Conservation (phyloP, 225 moss, liverwort and hornwort genomes). For the Bryoerythrophyllum caledonicum region DNA sequence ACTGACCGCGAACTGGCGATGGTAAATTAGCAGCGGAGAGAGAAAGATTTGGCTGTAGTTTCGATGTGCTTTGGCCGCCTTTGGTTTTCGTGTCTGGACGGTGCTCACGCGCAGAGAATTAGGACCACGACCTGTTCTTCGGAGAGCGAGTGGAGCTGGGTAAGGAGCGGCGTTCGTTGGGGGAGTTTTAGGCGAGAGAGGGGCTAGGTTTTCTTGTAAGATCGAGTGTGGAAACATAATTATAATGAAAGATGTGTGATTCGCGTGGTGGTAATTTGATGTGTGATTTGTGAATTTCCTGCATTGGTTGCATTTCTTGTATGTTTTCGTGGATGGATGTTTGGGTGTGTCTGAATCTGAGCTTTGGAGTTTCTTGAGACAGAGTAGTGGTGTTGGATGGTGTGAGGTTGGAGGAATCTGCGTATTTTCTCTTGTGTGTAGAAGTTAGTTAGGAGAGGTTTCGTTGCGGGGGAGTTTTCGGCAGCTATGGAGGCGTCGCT, state of each 20-base stretch:
- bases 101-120: no score
- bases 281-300: constrained; percentile 12
- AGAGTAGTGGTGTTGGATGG: neutral
- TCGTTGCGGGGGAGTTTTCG: neutral
- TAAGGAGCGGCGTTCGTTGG: neutral
- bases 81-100: neutral
- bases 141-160: neutral
- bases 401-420: neutral
- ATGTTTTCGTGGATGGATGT: constrained; percentile 12
- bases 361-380: neutral
- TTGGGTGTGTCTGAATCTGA: constrained; percentile 20
- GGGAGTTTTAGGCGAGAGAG: constrained; percentile 18
- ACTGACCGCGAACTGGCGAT: no score
- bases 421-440: neutral
- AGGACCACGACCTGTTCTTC: neutral
- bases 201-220: constrained; percentile 18
- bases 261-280: neutral
- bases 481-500: constrained; percentile 26
- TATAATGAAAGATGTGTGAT: constrained; percentile 35
- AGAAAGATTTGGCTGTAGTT: constrained; percentile 25
- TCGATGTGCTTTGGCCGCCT: neutral
- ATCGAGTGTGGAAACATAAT: constrained; percentile 18
- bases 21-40: no score
- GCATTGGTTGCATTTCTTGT: constrained; percentile 16
- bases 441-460: neutral